Evolutionary conservation across 805 yeast species (phyloP), one percentile per base, ranked within the genome.

Genomic region (Candida oleophila): DNA sequence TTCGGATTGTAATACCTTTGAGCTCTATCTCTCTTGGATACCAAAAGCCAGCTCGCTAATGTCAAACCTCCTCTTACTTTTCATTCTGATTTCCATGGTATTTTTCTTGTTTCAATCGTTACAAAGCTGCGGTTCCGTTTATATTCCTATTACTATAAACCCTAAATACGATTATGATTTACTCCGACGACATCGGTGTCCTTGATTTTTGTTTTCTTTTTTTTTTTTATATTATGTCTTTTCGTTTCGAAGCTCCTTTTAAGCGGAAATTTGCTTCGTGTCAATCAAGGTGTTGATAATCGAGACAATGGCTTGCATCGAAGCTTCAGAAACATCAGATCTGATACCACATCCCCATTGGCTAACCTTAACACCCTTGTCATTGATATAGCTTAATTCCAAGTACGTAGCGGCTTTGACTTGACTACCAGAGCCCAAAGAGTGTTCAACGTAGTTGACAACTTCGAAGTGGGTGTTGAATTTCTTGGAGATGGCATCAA

Each of bases 291-390:
- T 68, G 58, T 87, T 87, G 43, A 86, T 71, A 47, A 85, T 76
- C 16, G 91, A 81, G 38, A 84, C 60, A 51, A 86, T 74, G 14
- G 92, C 80, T 55, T 78, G 76, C 57, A 88, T 79, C 4, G 96
- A 83, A 41, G 97, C 94, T 60, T 84, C 85, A 21, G 96, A 85
- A 45, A 88, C 94, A 68, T 91, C 96, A 67, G 84, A 92, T 62
- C 89, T 85, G 51, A 89, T 82, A 60, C 96, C 97, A 49, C 91
- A 91, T 69, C 97, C 97, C 96, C 97, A 91, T 57, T 65, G 65
- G 49, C 67, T 59, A 41, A 66, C 55, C 46, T 59, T 42, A 59
- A 69, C 59, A 51, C 73, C 73, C 41, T 69, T 65, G 45, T 69
- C 71, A 39, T 65, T 66, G 19, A 69, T 19, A 46, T 21, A 20